phyloP scores from a whole-genome alignment of 257 asterid genomes.

The Salvia rosmarinus region DNA sequence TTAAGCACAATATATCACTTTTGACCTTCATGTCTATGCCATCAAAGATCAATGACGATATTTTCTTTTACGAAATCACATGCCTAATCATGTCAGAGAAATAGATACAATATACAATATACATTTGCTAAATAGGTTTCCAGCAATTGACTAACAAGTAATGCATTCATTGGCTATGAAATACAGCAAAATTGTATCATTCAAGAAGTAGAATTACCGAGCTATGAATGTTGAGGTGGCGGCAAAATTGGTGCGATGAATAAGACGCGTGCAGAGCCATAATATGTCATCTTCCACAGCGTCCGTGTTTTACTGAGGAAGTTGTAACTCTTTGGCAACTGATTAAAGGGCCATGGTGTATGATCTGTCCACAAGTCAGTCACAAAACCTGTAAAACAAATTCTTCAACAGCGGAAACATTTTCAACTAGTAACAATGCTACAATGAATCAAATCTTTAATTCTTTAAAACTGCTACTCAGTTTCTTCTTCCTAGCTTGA shows the following conservation, averaged over 20 bases:
- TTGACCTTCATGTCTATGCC: slow-evolving; percentile 1
- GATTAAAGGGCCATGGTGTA: slow-evolving; percentile 99
- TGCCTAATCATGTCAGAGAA: not conserved
- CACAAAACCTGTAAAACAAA: slow-evolving; percentile 67
- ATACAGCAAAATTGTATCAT: too few relatives aligned
- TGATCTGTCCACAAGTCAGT: slow-evolving; percentile 98
- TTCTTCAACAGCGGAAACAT: slow-evolving; percentile 32
- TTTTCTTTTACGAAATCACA: slow-evolving; percentile 17
- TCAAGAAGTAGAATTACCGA: slow-evolving; percentile 56
- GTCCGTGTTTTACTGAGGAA: slow-evolving; percentile 93
- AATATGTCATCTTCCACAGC: slow-evolving; percentile 89
- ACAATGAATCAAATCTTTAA: slow-evolving; percentile 1
- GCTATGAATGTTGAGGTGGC: slow-evolving; percentile 97
- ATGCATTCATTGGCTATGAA: too few relatives aligned
- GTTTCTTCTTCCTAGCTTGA: not conserved
- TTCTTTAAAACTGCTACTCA: not conserved
- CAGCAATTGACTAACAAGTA: too few relatives aligned
- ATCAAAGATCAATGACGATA: too few relatives aligned
- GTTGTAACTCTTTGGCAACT: slow-evolving; percentile 91
- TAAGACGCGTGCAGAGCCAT: slow-evolving; percentile 82
- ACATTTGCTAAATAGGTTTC: too few relatives aligned
- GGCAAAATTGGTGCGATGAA: slow-evolving; percentile 94
- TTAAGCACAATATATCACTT: not conserved
- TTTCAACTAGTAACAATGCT: slow-evolving; percentile 27
- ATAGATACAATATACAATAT: not conserved